A percentile compares a stretch with the other conserved stretches of the same genome.
These are phyloP conservation scores for Thielaviopsis populi DNA, from an alignment of 2,329 filamentous ascomycete genomes.

Conservation along the genomic window DNA sequence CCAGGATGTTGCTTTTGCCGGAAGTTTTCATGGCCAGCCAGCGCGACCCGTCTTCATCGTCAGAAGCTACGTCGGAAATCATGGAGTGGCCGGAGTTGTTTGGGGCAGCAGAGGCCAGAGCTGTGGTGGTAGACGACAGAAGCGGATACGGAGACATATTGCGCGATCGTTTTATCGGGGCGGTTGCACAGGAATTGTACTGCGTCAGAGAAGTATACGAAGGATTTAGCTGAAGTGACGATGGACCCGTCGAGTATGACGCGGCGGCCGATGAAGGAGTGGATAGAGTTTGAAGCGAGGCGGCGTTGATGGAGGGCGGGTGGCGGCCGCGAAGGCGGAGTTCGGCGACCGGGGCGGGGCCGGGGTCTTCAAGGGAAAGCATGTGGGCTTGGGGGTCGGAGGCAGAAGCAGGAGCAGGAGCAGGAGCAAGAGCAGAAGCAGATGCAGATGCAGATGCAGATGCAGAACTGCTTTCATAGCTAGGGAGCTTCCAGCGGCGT, in stretches of 20 bases:
- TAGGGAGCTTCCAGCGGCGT: not conserved
- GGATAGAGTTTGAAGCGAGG: not conserved
- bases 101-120: not conserved
- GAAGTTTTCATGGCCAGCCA: not conserved
- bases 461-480: conserved; percentile 2
- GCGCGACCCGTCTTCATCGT: not conserved
- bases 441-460: not conserved
- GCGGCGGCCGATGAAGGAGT: not conserved
- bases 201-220: not conserved
- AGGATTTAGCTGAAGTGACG: conserved; percentile 6
- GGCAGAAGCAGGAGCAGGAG: not conserved
- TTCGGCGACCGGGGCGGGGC: not conserved
- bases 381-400: not conserved
- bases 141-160: not conserved
- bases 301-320: not conserved
- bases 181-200: conserved; percentile 9
- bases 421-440: not conserved
- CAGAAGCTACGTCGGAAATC: not conserved
- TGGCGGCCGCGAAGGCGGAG: not conserved
- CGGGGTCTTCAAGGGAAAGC: not conserved
- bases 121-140: not conserved
- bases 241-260: conserved; percentile 8
- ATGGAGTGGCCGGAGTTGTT: not conserved
- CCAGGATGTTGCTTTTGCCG: not conserved
- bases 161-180: not conserved